Evolutionary conservation across 805 yeast genomes (phyloP), one percentile per base, ranked within the genome.

Genomic region (Teunomyces barrocoloradensis): DNA sequence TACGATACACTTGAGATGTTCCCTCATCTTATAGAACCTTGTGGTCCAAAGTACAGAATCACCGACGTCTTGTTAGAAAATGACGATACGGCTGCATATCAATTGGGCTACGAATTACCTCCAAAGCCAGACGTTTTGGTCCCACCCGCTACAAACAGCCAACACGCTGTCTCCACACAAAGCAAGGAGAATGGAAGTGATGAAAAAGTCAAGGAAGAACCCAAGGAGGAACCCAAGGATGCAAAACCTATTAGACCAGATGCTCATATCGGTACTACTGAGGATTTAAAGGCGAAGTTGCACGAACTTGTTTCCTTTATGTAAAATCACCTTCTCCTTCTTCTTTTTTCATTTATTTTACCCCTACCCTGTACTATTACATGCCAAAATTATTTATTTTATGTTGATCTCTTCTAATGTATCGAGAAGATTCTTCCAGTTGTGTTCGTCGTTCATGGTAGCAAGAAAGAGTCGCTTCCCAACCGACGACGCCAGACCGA

Each of bases 281-380:
- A 84, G 46, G 95, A 87, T 59, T 67, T 87, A 52, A 80, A 82
- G 54, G 81, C 89, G 87, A 68, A 86, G 45, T 74, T 87, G 32
- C 84, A 81, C 64, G 91, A 85, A 55, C 75, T 86, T 44, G 64
- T 82, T n/a, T 68, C 78, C 10, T 57, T 68, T 6, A 62, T 63
- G 65, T 70, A 52, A 58, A 20, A 36, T 18, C 20, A 21, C 23
- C 28, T 5, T 17, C 6, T 17, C 10, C 15, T 30, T 21, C 43
- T 38, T 30, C 20, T 5, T 17, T 6, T 20, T 32, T 35, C 37
- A 21, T 9, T 32, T 27, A 32, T 28, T 28, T 33, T 42, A 25
- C 11, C 20, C 18, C 18, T 20, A 20, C 42, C 36, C 27, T 37
- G 36, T 33, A 43, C 41, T 20, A 46, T 46, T 46, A 37, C 40